These are phyloP conservation scores for Dalbergia cultrata DNA, from an alignment of 306 rosid species.

Conservation along the genomic window DNA sequence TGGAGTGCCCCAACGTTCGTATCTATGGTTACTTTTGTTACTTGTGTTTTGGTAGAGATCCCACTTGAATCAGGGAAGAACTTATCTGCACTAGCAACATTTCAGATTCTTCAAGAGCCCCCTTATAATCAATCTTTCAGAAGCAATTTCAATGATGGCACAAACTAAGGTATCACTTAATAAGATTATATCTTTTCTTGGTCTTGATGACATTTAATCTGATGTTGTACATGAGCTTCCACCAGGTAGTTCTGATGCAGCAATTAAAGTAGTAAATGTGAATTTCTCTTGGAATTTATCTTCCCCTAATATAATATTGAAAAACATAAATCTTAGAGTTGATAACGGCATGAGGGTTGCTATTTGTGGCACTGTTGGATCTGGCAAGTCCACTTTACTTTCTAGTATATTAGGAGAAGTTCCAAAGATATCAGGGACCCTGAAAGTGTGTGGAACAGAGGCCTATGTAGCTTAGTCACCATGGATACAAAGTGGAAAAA, in stretches of 20 bases:
- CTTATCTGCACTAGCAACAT: slow-evolving; percentile 87
- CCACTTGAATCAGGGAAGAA: slow-evolving; percentile 92
- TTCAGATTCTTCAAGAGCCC: slow-evolving; percentile 84
- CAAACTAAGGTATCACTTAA: slow-evolving; percentile 88
- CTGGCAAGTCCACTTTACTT: slow-evolving; percentile 88
- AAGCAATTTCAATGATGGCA: slow-evolving; percentile 72
- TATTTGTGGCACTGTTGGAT: slow-evolving; percentile 87
- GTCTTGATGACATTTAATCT: slow-evolving; percentile 69
- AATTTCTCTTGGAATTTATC: slow-evolving; percentile 85
- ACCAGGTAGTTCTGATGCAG: slow-evolving; percentile 61
- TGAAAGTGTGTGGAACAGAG: slow-evolving; percentile 79
- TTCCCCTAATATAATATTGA: slow-evolving; percentile 57
- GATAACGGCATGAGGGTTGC: slow-evolving; percentile 79
- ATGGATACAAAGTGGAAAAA: slow-evolving; percentile 90
- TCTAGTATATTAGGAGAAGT: slow-evolving; percentile 84
- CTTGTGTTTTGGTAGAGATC: slow-evolving; percentile 74
- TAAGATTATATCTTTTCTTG: slow-evolving; percentile 74
- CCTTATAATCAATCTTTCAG: slow-evolving; percentile 74
- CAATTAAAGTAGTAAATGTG: slow-evolving; percentile 71
- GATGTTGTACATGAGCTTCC: slow-evolving; percentile 75
- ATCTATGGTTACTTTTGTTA: slow-evolving; percentile 76
- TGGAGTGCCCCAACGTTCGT: slow-evolving; percentile 79
- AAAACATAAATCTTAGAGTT: slow-evolving; percentile 63
- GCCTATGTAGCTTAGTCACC: slow-evolving; percentile 92
- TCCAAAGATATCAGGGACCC: slow-evolving; percentile 70